These are phyloP conservation scores for Plenodomus lindquistii DNA, from an alignment of 2,329 filamentous ascomycete genomes.

Conservation along the genomic window DNA sequence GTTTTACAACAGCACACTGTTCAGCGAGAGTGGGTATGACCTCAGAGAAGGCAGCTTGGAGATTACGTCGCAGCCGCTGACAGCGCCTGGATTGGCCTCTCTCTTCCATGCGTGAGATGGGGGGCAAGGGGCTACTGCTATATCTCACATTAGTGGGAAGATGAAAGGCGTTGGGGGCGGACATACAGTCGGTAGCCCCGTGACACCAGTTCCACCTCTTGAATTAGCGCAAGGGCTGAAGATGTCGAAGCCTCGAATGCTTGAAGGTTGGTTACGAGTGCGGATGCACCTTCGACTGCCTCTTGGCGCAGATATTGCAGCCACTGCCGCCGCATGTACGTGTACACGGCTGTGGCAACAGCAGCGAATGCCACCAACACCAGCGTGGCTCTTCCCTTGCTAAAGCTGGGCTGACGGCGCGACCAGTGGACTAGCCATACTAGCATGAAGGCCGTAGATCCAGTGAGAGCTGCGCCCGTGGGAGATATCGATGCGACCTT, in stretches of 20 bases:
- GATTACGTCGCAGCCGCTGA: constrained; percentile 73
- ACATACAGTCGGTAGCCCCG: constrained; percentile 82
- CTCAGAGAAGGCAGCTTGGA: constrained; percentile 70
- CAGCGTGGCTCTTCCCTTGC: constrained; percentile 57
- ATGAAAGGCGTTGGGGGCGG: constrained; percentile 5
- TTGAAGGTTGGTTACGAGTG: constrained; percentile 74
- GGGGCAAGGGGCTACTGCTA: constrained; percentile 85
- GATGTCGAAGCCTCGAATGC: constrained; percentile 78
- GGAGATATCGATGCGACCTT: constrained; percentile 58
- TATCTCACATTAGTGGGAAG: constrained; percentile 25
- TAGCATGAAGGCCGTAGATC: constrained; percentile 62
- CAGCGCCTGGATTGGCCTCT: constrained; percentile 78
- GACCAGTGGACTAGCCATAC: constrained; percentile 75
- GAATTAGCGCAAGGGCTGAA: constrained; percentile 78
- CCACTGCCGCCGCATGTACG: constrained; percentile 78
- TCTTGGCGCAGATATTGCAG: constrained; percentile 76
- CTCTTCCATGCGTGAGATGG: constrained; percentile 90
- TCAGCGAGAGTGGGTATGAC: constrained; percentile 74
- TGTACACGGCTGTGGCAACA: constrained; percentile 65
- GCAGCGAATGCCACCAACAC: constrained; percentile 56
- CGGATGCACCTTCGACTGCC: constrained; percentile 69
- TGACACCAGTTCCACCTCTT: constrained; percentile 94
- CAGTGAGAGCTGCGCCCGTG: constrained; percentile 69
- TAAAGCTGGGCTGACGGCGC: constrained; percentile 57
- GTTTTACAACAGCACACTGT: constrained; percentile 69